Evolutionary conservation across 495 filamentous ascomycete genomes (phyloP).

Genomic region (Penicillium arizonense): DNA sequence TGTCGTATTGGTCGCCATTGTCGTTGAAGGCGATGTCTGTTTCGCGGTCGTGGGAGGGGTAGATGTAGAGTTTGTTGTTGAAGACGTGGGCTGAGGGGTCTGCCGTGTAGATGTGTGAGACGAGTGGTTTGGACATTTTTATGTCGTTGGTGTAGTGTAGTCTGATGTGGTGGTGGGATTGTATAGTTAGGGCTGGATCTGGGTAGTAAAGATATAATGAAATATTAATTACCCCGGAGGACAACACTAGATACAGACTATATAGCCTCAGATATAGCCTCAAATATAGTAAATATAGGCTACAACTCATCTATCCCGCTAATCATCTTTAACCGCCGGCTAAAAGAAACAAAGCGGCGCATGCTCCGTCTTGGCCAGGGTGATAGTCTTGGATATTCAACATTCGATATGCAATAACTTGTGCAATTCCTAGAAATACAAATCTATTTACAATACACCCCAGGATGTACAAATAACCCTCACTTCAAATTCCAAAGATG

Average conservation of each 20-base stretch:
- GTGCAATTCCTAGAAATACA: no score
- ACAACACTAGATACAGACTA: no score
- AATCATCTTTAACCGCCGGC: constrained; percentile 4
- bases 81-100: constrained; percentile 53
- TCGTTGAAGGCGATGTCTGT: constrained; percentile 61
- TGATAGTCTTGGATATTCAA: no score
- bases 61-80: constrained; percentile 49
- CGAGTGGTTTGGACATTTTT: constrained; percentile 45
- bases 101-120: constrained; percentile 65
- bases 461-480: not conserved
- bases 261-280: no score
- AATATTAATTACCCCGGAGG: no score
- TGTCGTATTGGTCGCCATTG: constrained; percentile 81
- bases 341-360: constrained; percentile 1
- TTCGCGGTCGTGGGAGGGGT: constrained; percentile 45
- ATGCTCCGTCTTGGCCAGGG: not conserved
- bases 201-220: no score
- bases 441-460: no score
- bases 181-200: not conserved
- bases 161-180: not conserved
- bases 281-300: no score
- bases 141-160: not conserved
- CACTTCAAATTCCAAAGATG: constrained; percentile 7
- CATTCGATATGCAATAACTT: no score
- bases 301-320: not conserved